A percentile compares a stretch with the other conserved stretches of the same genome.
Evolutionary conservation across 2,329 filamentous ascomycete species (phyloP).

Genomic region (Akanthomyces muscarius): DNA sequence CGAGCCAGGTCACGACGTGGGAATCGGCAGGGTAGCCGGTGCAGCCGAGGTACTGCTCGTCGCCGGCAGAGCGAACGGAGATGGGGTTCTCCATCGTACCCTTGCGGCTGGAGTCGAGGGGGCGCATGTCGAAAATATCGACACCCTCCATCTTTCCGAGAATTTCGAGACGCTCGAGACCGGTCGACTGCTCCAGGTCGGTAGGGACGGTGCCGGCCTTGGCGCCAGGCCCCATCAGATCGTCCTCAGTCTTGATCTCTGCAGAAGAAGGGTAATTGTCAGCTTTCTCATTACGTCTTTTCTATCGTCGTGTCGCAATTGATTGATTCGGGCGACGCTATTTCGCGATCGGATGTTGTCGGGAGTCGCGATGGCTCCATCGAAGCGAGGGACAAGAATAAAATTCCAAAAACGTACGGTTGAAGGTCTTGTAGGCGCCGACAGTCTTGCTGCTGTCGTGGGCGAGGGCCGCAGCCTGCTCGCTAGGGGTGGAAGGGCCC

Average conservation of each 20-base stretch:
- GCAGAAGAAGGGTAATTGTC: slow-evolving; percentile 23
- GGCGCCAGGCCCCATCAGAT: slow-evolving; percentile 82
- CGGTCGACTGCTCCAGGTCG: slow-evolving; percentile 92
- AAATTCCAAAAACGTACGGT: slow-evolving; percentile 38
- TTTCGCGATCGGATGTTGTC: slow-evolving; percentile 12
- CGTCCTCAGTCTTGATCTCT: slow-evolving; percentile 82
- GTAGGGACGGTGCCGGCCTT: slow-evolving; percentile 79
- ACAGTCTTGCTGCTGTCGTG: slow-evolving; percentile 42
- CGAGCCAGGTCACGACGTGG: slow-evolving; percentile 86
- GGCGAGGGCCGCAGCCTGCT: slow-evolving; percentile 35
- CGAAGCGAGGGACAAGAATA: neutral
- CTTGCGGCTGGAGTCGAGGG: slow-evolving; percentile 83
- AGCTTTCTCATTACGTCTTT: slow-evolving; percentile 17
- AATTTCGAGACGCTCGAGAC: slow-evolving; percentile 97
- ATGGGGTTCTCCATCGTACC: slow-evolving; percentile 93
- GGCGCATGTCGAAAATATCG: slow-evolving; percentile 97
- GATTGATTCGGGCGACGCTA: neutral
- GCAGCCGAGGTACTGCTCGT: slow-evolving; percentile 96
- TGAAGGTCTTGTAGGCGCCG: slow-evolving; percentile 42
- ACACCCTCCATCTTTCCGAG: slow-evolving; percentile 99
- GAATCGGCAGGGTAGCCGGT: slow-evolving; percentile 92
- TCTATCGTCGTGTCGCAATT: neutral
- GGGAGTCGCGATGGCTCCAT: slow-evolving; percentile 3
- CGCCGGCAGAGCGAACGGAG: slow-evolving; percentile 81
- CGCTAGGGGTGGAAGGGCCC: slow-evolving; percentile 30